Base-by-base conservation (phyloP, 192 early-diverging fungal genomes). In the Podila epigama region DNA sequence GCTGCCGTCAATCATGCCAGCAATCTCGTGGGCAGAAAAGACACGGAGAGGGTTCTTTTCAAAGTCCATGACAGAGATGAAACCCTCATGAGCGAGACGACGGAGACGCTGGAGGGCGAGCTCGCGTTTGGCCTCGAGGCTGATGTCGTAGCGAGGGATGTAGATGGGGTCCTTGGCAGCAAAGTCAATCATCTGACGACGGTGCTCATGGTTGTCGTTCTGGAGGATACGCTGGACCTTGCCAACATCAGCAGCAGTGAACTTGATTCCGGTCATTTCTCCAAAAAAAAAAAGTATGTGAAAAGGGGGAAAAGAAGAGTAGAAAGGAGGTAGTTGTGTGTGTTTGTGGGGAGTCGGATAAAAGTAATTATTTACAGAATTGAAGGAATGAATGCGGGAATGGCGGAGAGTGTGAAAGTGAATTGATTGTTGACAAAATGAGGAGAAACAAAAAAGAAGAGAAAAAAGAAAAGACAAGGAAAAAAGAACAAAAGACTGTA, bases 11-110 rank as follows among this genome's bases (percentile, higher is more conserved):
- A 91, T 81, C 87, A 90, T 89, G 29, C 92, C 92, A 20, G 84
- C 81, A 60, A 91, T 77, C 81, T 93, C 92, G 62, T 93, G 92
- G n/a, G 83, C 90, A 51, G 86, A 80, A 78, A 86, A 87, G 37
- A 91, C 67, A 54, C 90, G 90, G 22, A 91, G 80, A 2, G 90
- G 89, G 52, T 91, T 90, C 61, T 83, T 84, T 54, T 90, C 89
- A 85, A 91, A 91, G 67, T 91, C 90, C 68, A 84, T 73, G 51
- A 91, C 86, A 11, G 85, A 87, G 66, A 89, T 88, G 70, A 83
- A 91, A 1, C 84, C 84, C 31, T 69, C 68, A 28, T 86, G 79
- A 13, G 78, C 85, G 12, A 88, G 58, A 41, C 72, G 68, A 55
- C 77, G 67, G n/a, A 88, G 82, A 50, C 87, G 79, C 58, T 83